A percentile compares a stretch with the other conserved stretches of the same genome.
Evolutionary conservation across 106 monocot genomes (phyloP).

Genomic region (Dioscorea alata): DNA sequence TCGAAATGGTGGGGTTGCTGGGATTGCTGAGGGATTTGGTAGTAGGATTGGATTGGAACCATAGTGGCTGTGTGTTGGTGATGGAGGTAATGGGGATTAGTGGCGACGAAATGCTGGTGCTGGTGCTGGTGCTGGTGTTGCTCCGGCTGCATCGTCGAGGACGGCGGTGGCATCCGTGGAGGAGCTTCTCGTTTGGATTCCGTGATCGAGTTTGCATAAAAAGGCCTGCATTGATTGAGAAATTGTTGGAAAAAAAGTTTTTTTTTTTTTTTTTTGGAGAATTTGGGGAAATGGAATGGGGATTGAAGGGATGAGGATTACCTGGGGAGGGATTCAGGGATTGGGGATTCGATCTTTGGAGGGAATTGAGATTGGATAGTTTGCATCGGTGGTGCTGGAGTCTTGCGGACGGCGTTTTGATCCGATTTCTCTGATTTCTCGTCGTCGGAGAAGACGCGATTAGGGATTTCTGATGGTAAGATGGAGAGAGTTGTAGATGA

Average conservation of each 20-base stretch:
- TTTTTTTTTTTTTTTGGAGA: too few species aligned
- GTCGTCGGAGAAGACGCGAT: slow-evolving; percentile 39
- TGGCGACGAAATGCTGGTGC: slow-evolving; percentile 38
- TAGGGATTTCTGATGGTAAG: slow-evolving; percentile 42
- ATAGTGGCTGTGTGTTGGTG: slow-evolving; percentile 34
- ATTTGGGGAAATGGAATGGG: not conserved
- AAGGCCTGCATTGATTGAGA: slow-evolving; percentile 6
- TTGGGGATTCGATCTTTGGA: not conserved
- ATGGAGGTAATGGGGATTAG: slow-evolving; percentile 44
- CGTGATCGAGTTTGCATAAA: not conserved
- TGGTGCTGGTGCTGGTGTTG: not conserved
- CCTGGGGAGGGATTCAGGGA: not conserved
- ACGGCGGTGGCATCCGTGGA: not conserved
- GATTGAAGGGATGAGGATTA: not conserved
- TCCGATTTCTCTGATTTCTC: slow-evolving; percentile 39
- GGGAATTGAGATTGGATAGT: slow-evolving; percentile 1
- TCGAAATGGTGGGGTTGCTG: slow-evolving; percentile 24
- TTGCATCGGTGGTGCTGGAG: not conserved
- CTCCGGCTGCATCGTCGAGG: slow-evolving; percentile 10
- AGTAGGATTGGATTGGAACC: slow-evolving; percentile 46
- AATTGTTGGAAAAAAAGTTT: not conserved
- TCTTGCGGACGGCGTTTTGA: slow-evolving; percentile 12
- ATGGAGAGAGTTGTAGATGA: slow-evolving; percentile 9
- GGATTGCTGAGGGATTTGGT: slow-evolving; percentile 36
- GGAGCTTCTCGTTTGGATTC: slow-evolving; percentile 21